Conservation (phyloP, 108 stramenopile genomes). For the Cafeteria roenbergensis region DNA sequence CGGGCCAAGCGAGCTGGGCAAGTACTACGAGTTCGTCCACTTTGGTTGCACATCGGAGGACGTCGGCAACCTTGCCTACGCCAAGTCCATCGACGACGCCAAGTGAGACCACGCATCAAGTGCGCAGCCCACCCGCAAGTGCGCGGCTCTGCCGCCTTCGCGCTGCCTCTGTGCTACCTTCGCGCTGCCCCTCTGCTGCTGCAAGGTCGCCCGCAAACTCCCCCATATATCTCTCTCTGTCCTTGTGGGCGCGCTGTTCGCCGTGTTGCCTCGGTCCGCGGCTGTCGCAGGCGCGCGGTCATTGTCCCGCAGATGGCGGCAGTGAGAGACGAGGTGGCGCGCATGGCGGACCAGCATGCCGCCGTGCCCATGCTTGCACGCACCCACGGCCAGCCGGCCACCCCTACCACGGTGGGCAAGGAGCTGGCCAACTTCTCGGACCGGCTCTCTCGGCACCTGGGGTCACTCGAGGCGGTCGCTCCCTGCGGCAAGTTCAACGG, state of each 20-base stretch:
- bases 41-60: constrained; percentile 25
- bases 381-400: constrained; percentile 26
- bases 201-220: too few species aligned
- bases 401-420: constrained; percentile 27
- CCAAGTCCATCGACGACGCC: constrained; percentile 6
- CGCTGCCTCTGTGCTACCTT: too few species aligned
- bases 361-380: constrained; percentile 22
- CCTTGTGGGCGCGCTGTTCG: too few species aligned
- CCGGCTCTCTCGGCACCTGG: constrained; percentile 5
- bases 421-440: constrained; percentile 19
- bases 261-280: too few species aligned
- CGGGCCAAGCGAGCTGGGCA: background rate
- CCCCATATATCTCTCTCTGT: too few species aligned
- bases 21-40: constrained; percentile 18
- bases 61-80: constrained; percentile 20
- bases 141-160: too few species aligned
- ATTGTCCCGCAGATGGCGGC: constrained; percentile 9
- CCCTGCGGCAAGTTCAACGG: constrained; percentile 21
- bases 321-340: background rate
- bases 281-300: background rate
- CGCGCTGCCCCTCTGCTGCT: too few species aligned
- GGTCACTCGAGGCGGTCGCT: background rate
- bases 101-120: constrained; percentile 1
- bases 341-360: constrained; percentile 1
- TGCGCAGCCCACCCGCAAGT: too few species aligned